Evolutionary conservation across 108 stramenopile genomes (phyloP).

Genomic region (Skeletonema costatum): DNA sequence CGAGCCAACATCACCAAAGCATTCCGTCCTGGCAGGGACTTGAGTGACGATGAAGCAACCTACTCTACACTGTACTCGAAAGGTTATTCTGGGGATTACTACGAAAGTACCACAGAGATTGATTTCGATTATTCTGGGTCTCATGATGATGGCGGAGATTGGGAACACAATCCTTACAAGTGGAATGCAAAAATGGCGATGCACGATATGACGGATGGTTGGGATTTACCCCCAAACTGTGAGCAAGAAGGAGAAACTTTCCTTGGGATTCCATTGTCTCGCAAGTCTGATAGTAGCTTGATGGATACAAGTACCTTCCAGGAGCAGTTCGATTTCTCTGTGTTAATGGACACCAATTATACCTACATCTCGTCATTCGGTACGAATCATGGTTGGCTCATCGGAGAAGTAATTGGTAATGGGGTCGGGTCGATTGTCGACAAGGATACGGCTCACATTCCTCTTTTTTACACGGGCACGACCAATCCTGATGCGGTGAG

Average conservation of each 20-base stretch:
- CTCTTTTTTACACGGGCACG: constrained; percentile 86
- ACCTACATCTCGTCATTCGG: constrained; percentile 71
- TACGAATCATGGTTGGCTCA: constrained; percentile 84
- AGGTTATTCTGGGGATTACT: constrained; percentile 53
- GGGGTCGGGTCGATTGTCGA: constrained; percentile 88
- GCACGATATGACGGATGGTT: constrained; percentile 92
- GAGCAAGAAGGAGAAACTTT: constrained; percentile 87
- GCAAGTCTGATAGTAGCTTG: constrained; percentile 61
- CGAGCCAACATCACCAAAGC: constrained; percentile 90
- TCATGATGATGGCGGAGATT: constrained; percentile 49
- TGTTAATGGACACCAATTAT: constrained; percentile 68
- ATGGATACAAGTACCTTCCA: constrained; percentile 64
- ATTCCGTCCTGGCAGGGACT: constrained; percentile 67
- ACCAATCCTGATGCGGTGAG: constrained; percentile 84
- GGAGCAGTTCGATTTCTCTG: constrained; percentile 78
- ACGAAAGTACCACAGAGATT: constrained; percentile 58
- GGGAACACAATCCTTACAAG: constrained; percentile 83
- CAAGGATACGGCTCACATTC: constrained; percentile 91
- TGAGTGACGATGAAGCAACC: constrained; percentile 64
- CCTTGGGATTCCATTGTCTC: constrained; percentile 68
- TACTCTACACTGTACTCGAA: constrained; percentile 69
- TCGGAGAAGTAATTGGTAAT: constrained; percentile 84
- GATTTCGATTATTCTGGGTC: constrained; percentile 70
- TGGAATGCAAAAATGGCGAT: constrained; percentile 81
- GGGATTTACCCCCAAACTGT: constrained; percentile 89